Base-by-base conservation (phyloP, 2,329 filamentous ascomycete species). In the Phialophora verrucosa region DNA sequence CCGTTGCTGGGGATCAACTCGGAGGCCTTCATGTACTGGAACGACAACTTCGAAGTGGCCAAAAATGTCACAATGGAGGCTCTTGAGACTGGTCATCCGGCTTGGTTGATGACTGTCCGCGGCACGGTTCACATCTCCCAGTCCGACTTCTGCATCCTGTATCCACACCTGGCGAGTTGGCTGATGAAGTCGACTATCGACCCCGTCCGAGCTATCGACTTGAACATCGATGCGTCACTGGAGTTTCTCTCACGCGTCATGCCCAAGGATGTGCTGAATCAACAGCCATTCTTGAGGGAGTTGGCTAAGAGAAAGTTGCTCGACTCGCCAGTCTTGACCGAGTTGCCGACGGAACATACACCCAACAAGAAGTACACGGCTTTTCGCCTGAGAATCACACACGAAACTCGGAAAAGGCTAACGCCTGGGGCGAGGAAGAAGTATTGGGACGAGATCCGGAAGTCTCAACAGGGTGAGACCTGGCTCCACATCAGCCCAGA, bases 1-100 rank as follows among this genome's bases (percentile, higher is more conserved):
- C 88, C 88, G 4, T 73, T 90, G 7, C 80, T 91, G 5, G 85
- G 84, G 2, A 87, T 91, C 73, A 89, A 88, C 57, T 86, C 83
- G 5, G 88, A 91, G 75, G 88, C 87, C 0, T 90, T 90, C 77
- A 89, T 89, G 81, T 88, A 90, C 76, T 90, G 88, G 88, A 82
- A 84, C 25, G 80, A 82, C 2, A 91, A 90, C 67, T 89, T 88
- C 72, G 78, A 85, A 49, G 81, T 84, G 42, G 81, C 90, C 10
- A 80, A 84, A 68, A 78, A 80, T 0, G 78, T 90, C 17, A 85
- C 87, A 74, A 77, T 83, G 27, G 87, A 90, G 75, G 84, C 81
- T 3, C 81, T 78, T 47, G 79, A 80, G 10, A 78, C 81, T 8
- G 81, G 81, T 11, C 76, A 76, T 1, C 76, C 79, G 1, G 81